These are phyloP conservation scores for Pseudogymnoascus sp. DNA, from an alignment of 2,329 filamentous ascomycete species.

Conservation along the genomic window DNA sequence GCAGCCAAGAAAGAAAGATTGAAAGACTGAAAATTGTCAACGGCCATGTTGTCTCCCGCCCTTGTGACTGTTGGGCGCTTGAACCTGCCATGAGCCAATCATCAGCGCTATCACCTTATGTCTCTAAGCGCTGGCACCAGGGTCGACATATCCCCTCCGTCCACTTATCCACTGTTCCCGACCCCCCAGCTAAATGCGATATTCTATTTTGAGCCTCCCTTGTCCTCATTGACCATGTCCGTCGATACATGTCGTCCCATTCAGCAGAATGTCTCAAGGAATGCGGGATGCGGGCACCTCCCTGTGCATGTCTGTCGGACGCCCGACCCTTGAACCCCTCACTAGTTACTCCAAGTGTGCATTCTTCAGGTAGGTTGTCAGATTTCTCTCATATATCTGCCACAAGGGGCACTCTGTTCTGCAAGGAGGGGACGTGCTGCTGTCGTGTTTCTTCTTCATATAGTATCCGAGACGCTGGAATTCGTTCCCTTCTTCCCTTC, in stretches of 20 bases:
- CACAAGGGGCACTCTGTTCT: background rate
- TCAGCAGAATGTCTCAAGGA: background rate
- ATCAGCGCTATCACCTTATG: background rate
- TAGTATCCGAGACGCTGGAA: background rate
- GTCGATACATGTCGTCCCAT: background rate
- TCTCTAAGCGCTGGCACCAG: background rate
- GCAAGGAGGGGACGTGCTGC: background rate
- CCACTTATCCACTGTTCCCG: background rate
- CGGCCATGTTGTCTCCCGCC: background rate
- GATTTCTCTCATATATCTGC: conserved; percentile 2
- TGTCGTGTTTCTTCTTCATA: background rate
- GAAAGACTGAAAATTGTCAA: background rate
- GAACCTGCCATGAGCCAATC: background rate
- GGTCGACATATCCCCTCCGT: background rate
- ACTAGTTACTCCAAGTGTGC: background rate
- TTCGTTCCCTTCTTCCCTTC: background rate
- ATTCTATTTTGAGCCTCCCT: conserved; percentile 5
- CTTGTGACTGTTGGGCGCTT: background rate
- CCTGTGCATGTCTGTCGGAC: background rate
- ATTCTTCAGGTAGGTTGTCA: background rate
- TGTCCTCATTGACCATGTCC: background rate
- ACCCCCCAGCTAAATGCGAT: background rate
- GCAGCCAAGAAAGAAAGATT: background rate
- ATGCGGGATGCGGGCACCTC: background rate
- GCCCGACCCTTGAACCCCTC: background rate